These are phyloP conservation scores for Oenanthe javanica DNA, from an alignment of 140 eudicot species.

Conservation along the genomic window DNA sequence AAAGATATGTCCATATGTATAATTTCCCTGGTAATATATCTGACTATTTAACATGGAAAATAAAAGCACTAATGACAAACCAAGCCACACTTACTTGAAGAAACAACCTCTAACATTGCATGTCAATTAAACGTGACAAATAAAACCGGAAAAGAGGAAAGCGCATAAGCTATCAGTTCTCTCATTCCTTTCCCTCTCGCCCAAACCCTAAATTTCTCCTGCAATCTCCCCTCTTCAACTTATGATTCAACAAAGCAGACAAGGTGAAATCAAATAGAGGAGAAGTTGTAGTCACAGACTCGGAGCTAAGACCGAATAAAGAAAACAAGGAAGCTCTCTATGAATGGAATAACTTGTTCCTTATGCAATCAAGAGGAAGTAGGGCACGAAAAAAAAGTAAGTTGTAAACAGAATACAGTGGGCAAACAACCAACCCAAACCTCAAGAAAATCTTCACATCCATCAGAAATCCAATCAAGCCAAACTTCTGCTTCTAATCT, in stretches of 20 bases:
- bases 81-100: constrained; percentile 58
- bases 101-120: constrained; percentile 94
- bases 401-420: background rate
- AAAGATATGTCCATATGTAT: background rate
- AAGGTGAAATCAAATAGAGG: background rate
- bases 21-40: background rate
- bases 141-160: background rate
- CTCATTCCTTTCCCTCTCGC: background rate
- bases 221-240: background rate
- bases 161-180: background rate
- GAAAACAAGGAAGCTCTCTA: background rate
- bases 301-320: no score
- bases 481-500: background rate
- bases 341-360: background rate
- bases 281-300: no score
- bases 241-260: background rate
- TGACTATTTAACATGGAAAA: background rate
- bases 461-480: background rate
- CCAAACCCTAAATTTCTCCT: background rate
- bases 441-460: background rate
- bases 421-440: background rate
- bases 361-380: background rate
- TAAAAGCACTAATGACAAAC: constrained; percentile 1
- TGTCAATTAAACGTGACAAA: constrained; percentile 8
- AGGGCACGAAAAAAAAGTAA: background rate